Evolutionary conservation across 345 rosid genomes (phyloP).

Genomic region (Leavenworthia alabamica): DNA sequence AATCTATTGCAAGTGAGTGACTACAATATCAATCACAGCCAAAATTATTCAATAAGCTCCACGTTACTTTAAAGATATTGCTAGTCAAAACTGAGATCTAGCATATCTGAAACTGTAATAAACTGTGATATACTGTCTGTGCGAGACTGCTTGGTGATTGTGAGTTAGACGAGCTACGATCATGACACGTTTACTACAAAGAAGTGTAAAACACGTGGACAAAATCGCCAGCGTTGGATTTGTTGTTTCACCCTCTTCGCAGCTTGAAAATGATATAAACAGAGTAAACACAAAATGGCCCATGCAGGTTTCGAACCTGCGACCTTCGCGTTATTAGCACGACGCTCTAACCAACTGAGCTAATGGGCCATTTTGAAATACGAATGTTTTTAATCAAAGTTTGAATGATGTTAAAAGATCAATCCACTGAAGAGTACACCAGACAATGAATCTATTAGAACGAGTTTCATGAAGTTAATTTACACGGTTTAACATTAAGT

Average conservation of each 20-base stretch:
- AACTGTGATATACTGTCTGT: background rate
- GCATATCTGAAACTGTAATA: too few species aligned
- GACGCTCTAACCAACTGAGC: slow-evolving; percentile 82
- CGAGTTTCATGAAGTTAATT: background rate
- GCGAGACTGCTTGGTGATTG: background rate
- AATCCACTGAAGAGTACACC: background rate
- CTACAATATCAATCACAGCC: background rate
- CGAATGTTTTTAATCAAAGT: background rate
- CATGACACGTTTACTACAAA: background rate
- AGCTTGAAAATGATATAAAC: background rate
- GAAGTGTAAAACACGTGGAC: background rate
- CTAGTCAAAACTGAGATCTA: background rate
- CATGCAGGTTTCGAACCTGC: slow-evolving; percentile 60
- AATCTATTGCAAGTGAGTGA: background rate
- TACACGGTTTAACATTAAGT: slow-evolving; percentile 8
- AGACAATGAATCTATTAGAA: background rate
- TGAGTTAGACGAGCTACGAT: background rate
- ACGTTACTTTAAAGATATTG: background rate
- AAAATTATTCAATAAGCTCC: background rate
- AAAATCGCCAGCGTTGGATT: slow-evolving; percentile 13
- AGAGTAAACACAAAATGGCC: background rate
- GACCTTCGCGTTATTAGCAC: slow-evolving; percentile 95
- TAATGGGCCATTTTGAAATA: slow-evolving; percentile 7
- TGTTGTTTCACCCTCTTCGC: background rate
- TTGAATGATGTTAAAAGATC: background rate